Base-by-base conservation (phyloP, 176 grass and related monocot species). In the Raddia distichophylla region DNA sequence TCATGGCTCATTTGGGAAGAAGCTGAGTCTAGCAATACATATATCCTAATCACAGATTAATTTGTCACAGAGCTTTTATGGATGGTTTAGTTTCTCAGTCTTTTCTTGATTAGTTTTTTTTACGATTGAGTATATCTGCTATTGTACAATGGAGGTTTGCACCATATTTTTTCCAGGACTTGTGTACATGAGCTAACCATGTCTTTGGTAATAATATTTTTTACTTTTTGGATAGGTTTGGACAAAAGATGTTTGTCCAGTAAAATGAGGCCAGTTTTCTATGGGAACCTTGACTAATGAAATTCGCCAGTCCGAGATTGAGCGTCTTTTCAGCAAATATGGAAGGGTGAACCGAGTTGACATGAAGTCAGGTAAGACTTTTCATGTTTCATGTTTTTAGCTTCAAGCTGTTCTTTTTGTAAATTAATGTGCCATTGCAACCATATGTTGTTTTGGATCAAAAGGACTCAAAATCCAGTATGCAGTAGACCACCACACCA, bases 201-300 rank as follows among this genome's bases (percentile, higher is more conserved):
- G 76, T 20, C 19, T 19, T 55, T 17, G 13, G 1, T 40, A 40
- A 40, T 40, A 2, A 40, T 40, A 40, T 40, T 40, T 5, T 19
- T 5, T 60, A 4, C 9, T 66, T 16, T 65, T 17, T 4, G 34
- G 5, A 32, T 81, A 51, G 71, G 52, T 77, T 83, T 56, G 46
- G 32, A 5, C 14, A 50, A 66, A 22, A 81, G 2, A 64, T 72
- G 44, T 18, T 44, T 58, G 3, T 18, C 3, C 60, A 53, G 61
- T 55, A 86, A 70, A 78, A 98, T 98, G 95, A 93, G 83, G 89
- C 91, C 96, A 20, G 70, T 99, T 67, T 99, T 99, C 69, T 99
- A 93, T 80, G 96, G 96, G 18, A 99, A 95, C 84, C 89, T 99
- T 80, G 96, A 95, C 42, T 95, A n/a, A 90, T 74, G 96, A 99